Conservation (phyloP, 2,329 filamentous ascomycete species). For the Trichoderma polysporum region DNA sequence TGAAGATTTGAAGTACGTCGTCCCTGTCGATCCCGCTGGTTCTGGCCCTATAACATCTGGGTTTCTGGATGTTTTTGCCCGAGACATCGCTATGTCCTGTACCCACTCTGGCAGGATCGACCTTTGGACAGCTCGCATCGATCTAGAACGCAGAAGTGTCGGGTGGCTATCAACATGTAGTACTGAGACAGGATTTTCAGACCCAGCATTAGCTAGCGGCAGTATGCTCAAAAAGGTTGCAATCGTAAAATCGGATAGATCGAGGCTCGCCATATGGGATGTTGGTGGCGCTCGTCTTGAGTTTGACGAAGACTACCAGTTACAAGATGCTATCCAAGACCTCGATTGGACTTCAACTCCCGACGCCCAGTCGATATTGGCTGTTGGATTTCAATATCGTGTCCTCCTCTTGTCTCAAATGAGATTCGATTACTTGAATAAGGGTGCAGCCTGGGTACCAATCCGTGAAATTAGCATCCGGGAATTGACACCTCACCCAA, state of each 20-base stretch:
- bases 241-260: slow-evolving; percentile 71
- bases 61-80: slow-evolving; percentile 82
- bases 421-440: slow-evolving; percentile 87
- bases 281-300: slow-evolving; percentile 78
- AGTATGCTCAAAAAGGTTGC: slow-evolving; percentile 86
- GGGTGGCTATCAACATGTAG: slow-evolving; percentile 82
- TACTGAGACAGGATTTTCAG: slow-evolving; percentile 72
- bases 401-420: slow-evolving; percentile 82
- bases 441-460: slow-evolving; percentile 83
- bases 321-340: slow-evolving; percentile 74
- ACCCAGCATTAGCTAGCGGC: slow-evolving; percentile 77
- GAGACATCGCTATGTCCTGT: slow-evolving; percentile 84
- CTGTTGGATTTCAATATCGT: slow-evolving; percentile 87
- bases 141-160: slow-evolving; percentile 57
- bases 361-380: slow-evolving; percentile 82
- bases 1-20: slow-evolving; percentile 62
- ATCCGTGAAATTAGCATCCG: slow-evolving; percentile 80
- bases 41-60: slow-evolving; percentile 68
- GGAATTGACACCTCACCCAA: slow-evolving; percentile 81
- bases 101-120: slow-evolving; percentile 71
- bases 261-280: slow-evolving; percentile 87
- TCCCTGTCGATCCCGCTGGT: slow-evolving; percentile 85
- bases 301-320: slow-evolving; percentile 72
- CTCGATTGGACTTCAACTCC: slow-evolving; percentile 94
- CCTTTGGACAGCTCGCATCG: slow-evolving; percentile 81